These are phyloP conservation scores for Schrenkiella parvula DNA, from an alignment of 345 rosid species.

Conservation along the genomic window DNA sequence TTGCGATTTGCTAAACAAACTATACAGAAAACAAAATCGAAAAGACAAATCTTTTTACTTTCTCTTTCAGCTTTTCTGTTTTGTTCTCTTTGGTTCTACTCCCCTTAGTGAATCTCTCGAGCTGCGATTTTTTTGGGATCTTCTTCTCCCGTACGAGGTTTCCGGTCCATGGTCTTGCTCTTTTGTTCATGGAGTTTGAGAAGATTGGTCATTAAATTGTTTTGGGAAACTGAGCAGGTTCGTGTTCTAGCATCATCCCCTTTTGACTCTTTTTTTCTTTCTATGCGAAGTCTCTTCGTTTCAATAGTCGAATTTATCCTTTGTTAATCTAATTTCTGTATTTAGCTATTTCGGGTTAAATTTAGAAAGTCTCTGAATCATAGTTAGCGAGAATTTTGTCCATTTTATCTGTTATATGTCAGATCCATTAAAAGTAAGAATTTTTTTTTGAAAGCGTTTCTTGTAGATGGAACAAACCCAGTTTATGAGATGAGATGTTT, in stretches of 20 bases:
- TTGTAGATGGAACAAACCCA: conserved; percentile 24
- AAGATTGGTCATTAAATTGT: not conserved
- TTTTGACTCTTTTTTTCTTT: not conserved
- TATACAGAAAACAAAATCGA: not conserved
- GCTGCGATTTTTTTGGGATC: not conserved
- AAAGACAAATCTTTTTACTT: conserved; percentile 25
- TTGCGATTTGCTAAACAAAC: conserved; percentile 13
- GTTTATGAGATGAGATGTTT: conserved; percentile 30
- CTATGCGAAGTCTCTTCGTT: not conserved
- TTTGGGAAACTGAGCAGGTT: conserved; percentile 10
- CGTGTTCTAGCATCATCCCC: not conserved
- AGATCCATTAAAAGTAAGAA: conserved; percentile 23
- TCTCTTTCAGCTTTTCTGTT: not conserved
- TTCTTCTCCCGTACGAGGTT: conserved; percentile 24
- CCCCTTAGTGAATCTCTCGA: not conserved
- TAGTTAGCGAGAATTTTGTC: not conserved
- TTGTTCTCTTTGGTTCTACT: conserved; percentile 15
- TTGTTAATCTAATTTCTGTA: not conserved
- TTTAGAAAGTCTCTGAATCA: not conserved
- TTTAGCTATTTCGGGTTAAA: not conserved
- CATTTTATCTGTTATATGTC: not conserved
- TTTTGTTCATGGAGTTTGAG: not conserved
- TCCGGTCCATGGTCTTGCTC: not conserved
- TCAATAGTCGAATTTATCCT: not conserved
- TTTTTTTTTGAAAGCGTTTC: not conserved